phyloP scores from a whole-genome alignment of 169 alveolate species.

The Amoebophrya sp. region DNA sequence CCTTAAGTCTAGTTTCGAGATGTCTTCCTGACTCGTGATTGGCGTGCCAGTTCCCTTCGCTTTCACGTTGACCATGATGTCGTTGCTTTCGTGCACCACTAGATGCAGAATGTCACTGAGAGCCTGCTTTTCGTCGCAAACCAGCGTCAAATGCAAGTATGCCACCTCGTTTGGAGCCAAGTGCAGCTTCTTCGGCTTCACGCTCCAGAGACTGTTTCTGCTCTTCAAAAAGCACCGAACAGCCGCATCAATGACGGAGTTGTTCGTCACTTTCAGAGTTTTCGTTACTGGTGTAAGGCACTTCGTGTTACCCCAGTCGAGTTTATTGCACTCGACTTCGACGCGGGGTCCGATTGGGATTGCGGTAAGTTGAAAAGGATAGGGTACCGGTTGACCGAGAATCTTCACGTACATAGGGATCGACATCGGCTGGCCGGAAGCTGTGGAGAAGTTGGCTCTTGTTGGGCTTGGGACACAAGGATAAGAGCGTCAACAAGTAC shows the following conservation, averaged over 20 bases:
- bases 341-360: constrained; percentile 46
- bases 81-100: constrained; percentile 78
- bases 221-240: constrained; percentile 76
- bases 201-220: constrained; percentile 72
- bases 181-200: constrained; percentile 67
- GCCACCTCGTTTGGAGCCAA: constrained; percentile 75
- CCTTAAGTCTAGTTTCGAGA: constrained; percentile 27
- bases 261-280: constrained; percentile 70
- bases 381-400: constrained; percentile 40
- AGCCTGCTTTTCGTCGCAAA: constrained; percentile 78
- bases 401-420: constrained; percentile 46
- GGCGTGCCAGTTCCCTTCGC: constrained; percentile 76
- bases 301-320: constrained; percentile 54
- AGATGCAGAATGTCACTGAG: constrained; percentile 73
- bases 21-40: constrained; percentile 67
- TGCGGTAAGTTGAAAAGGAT: constrained; percentile 39
- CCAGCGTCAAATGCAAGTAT: constrained; percentile 69
- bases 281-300: constrained; percentile 65
- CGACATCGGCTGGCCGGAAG: constrained; percentile 29
- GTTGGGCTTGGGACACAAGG: too few species aligned
- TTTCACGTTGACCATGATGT: constrained; percentile 62
- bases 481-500: too few species aligned
- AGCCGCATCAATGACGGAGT: constrained; percentile 81
- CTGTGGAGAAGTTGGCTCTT: too few species aligned
- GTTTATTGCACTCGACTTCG: constrained; percentile 40